A percentile compares a stretch with the other conserved stretches of the same genome.
Conservation (phyloP, 1,284 basidiomycete species). For the Trichosporon inkin region DNA sequence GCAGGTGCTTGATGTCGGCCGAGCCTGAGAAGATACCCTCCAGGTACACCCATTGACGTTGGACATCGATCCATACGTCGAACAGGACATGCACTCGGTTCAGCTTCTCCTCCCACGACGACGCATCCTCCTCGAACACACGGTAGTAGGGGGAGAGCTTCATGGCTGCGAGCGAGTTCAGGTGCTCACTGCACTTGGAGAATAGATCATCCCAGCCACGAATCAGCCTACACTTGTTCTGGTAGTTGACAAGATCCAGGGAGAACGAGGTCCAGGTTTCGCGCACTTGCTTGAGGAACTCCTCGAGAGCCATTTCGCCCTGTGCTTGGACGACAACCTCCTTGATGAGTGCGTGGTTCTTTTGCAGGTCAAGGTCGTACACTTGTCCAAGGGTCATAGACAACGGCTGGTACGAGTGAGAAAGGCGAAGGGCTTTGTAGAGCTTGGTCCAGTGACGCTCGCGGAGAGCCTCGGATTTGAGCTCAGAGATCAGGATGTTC, state of each 20-base stretch:
- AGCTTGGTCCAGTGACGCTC: slow-evolving; percentile 98
- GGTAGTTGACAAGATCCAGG: slow-evolving; percentile 94
- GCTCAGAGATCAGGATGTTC: slow-evolving; percentile 80
- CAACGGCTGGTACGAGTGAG: slow-evolving; percentile 63
- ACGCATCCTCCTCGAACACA: slow-evolving; percentile 91
- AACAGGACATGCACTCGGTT: slow-evolving; percentile 94
- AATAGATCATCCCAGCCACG: slow-evolving; percentile 98
- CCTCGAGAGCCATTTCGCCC: slow-evolving; percentile 95
- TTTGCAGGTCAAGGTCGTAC: slow-evolving; percentile 93
- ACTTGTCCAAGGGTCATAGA: slow-evolving; percentile 93
- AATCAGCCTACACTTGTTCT: slow-evolving; percentile 96
- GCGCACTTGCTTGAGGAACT: slow-evolving; percentile 91
- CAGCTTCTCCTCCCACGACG: slow-evolving; percentile 90
- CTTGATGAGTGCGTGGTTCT: slow-evolving; percentile 84
- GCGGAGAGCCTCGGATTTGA: slow-evolving; percentile 95
- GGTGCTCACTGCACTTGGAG: slow-evolving; percentile 90
- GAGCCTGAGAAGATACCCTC: slow-evolving; percentile 99
- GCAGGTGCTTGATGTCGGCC: slow-evolving; percentile 95
- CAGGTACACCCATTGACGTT: slow-evolving; percentile 98
- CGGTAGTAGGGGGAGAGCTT: slow-evolving; percentile 95
- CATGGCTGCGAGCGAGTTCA: slow-evolving; percentile 96
- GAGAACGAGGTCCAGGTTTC: slow-evolving; percentile 96
- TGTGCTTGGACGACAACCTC: slow-evolving; percentile 97
- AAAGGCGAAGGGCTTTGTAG: slow-evolving; percentile 78
- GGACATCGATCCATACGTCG: slow-evolving; percentile 99